phyloP scores from a whole-genome alignment of 306 rosid genomes.

The Canavalia gladiata region DNA sequence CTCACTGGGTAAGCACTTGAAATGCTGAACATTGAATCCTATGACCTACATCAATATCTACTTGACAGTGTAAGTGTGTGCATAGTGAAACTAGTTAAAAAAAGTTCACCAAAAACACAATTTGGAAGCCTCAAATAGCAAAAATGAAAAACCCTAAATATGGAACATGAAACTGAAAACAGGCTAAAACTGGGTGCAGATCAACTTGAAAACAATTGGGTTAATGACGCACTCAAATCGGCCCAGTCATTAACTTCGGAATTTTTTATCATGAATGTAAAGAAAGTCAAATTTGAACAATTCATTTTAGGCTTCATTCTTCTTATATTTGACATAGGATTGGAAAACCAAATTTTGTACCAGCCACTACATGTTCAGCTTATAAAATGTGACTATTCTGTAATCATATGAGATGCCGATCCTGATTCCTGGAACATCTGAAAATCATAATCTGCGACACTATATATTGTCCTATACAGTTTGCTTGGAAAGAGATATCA shows the following conservation, averaged over 20 bases:
- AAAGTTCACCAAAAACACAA: background rate
- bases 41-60: slow-evolving; percentile 9
- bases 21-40: slow-evolving; percentile 39
- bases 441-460: slow-evolving; percentile 25
- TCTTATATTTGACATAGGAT: slow-evolving; percentile 7
- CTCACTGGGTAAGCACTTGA: slow-evolving; percentile 71
- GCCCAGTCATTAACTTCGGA: slow-evolving; percentile 3
- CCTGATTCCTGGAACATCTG: slow-evolving; percentile 35
- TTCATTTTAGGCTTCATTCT: slow-evolving; percentile 11
- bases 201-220: slow-evolving; percentile 1
- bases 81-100: background rate
- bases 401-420: slow-evolving; percentile 43
- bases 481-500: slow-evolving; percentile 84
- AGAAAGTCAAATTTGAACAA: slow-evolving; percentile 4
- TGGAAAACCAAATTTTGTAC: slow-evolving; percentile 27
- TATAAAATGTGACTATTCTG: slow-evolving; percentile 34
- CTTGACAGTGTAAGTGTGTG: slow-evolving; percentile 12
- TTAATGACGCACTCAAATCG: slow-evolving; percentile 26
- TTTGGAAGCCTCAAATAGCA: slow-evolving; percentile 17
- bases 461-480: slow-evolving; percentile 58
- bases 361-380: slow-evolving; percentile 43
- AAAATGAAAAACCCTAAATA: background rate
- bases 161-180: background rate
- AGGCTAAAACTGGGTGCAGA: background rate
- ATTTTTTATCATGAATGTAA: slow-evolving; percentile 19